Evolutionary conservation across 2,329 filamentous ascomycete species (phyloP).

Genomic region (Claviceps spartinae): DNA sequence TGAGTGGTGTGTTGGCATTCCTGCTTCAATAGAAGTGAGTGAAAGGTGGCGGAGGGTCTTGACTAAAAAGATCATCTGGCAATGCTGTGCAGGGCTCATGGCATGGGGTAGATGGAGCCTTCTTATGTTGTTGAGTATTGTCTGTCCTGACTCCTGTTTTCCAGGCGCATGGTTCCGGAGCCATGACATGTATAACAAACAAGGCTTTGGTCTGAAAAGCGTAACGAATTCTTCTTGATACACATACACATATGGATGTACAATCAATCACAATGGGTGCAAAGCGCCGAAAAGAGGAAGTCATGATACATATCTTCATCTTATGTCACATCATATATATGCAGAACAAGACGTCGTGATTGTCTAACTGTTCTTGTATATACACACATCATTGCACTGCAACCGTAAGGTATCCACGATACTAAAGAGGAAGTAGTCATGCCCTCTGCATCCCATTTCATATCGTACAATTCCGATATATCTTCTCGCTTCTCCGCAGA

Average conservation of each 20-base stretch:
- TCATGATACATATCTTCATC: too few relatives aligned
- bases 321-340: not conserved
- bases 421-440: too few relatives aligned
- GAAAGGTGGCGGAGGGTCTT: not conserved
- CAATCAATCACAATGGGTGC: not conserved
- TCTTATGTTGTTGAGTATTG: not conserved
- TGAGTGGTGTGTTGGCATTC: conserved; percentile 11
- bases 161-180: not conserved
- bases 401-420: too few relatives aligned
- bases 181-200: not conserved
- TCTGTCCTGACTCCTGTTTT: not conserved
- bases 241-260: not conserved
- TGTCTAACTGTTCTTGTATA: too few relatives aligned
- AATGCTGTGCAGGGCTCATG: too few relatives aligned
- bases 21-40: not conserved
- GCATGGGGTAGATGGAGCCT: not conserved
- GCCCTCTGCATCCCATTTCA: too few relatives aligned
- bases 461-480: too few relatives aligned
- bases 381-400: too few relatives aligned
- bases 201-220: not conserved
- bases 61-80: too few relatives aligned
- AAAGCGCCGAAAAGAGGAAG: not conserved
- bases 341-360: not conserved
- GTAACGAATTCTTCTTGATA: not conserved
- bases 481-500: too few relatives aligned